Conservation (phyloP, 768 basidiomycete species). For the Amanita jacksonii region DNA sequence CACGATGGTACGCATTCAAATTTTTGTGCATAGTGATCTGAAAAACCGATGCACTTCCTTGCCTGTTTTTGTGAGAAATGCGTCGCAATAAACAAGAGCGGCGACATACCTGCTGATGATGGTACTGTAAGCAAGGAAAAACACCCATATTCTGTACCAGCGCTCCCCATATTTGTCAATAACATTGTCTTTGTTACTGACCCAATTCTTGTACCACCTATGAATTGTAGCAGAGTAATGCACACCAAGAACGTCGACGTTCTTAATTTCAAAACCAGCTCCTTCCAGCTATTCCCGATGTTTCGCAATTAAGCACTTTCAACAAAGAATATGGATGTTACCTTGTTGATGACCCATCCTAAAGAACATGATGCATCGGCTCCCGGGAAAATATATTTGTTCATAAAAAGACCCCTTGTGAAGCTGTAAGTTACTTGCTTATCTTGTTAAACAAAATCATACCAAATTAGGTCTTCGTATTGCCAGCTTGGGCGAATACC, state of each 20-base stretch:
- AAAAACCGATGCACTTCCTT: conserved; percentile 90
- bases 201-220: conserved; percentile 97
- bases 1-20: conserved; percentile 88
- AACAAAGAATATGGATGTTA: conserved; percentile 8
- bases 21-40: conserved; percentile 98
- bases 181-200: conserved; percentile 85
- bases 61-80: conserved; percentile 28
- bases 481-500: conserved; percentile 96
- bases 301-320: not conserved
- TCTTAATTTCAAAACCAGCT: conserved; percentile 96
- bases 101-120: conserved; percentile 61
- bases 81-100: conserved; percentile 6
- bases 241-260: conserved; percentile 92
- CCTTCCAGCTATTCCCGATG: conserved; percentile 54
- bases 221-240: conserved; percentile 91
- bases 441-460: too few species aligned
- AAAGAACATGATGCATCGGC: conserved; percentile 95
- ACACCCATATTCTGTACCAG: conserved; percentile 94
- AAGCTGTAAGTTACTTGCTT: too few species aligned
- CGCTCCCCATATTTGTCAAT: conserved; percentile 83
- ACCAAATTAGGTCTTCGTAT: conserved; percentile 96
- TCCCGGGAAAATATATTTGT: conserved; percentile 97
- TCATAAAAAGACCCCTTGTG: conserved; percentile 98
- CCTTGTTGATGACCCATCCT: conserved; percentile 81
- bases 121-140: conserved; percentile 91